phyloP scores from a whole-genome alignment of 768 basidiomycete species.

The Asterophora parasitica region DNA sequence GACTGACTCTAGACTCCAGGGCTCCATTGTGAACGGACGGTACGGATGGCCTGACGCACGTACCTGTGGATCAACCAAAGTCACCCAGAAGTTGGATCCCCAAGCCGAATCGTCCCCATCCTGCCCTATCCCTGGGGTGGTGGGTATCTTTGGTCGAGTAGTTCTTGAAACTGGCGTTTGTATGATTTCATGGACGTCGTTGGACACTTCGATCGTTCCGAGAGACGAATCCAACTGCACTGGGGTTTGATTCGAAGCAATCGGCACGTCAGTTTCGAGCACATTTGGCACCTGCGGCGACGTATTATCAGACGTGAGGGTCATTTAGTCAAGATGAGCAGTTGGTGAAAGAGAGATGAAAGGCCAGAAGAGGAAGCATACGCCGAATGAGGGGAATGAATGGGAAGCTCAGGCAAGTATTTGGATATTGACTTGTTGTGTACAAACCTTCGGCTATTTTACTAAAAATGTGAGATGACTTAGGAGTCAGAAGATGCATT shows the following conservation, averaged over 20 bases:
- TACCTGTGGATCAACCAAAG: constrained; percentile 86
- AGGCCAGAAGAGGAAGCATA: constrained; percentile 5
- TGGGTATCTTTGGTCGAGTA: constrained; percentile 9
- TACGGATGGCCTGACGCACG: constrained; percentile 14
- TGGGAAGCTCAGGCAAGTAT: background rate
- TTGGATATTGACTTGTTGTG: background rate
- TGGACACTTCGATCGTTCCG: background rate
- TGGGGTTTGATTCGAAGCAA: constrained; percentile 2
- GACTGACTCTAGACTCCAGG: constrained; percentile 40
- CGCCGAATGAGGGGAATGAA: background rate
- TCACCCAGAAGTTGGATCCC: constrained; percentile 95
- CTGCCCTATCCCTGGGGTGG: constrained; percentile 21
- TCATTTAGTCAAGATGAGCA: constrained; percentile 3
- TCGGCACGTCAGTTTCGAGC: background rate
- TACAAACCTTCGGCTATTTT: background rate
- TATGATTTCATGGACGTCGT: background rate
- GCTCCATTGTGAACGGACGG: background rate
- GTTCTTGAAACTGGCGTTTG: constrained; percentile 1
- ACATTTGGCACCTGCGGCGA: constrained; percentile 2
- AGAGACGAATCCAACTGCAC: background rate
- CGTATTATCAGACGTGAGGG: constrained; percentile 4
- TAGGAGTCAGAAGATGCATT: no score
- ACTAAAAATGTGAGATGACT: background rate
- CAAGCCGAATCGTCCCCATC: constrained; percentile 54
- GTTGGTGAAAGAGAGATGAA: background rate